Percentiles rank a stretch among this genome's conserved stretches.
Evolutionary conservation across 2,329 filamentous ascomycete species (phyloP).

Genomic region (Talaromyces sp.): DNA sequence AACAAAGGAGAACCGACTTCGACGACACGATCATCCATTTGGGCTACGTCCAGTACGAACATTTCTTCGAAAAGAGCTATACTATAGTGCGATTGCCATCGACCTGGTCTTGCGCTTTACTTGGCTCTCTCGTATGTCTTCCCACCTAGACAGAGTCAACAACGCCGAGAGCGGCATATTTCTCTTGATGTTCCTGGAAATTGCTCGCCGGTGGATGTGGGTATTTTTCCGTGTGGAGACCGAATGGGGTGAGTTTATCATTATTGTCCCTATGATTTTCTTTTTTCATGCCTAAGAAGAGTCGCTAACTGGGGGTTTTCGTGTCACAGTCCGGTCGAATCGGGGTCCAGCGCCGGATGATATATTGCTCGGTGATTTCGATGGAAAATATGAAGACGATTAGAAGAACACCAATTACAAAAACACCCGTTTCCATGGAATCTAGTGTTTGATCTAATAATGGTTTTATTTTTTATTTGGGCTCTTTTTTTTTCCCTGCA

Average conservation of each 20-base stretch:
- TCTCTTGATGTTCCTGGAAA: slow-evolving; percentile 77
- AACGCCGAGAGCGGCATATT: slow-evolving; percentile 89
- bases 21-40: slow-evolving; percentile 57
- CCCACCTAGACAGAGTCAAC: slow-evolving; percentile 74
- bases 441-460: not conserved
- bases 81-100: slow-evolving; percentile 73
- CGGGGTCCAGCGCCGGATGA: slow-evolving; percentile 58
- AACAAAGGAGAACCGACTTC: slow-evolving; percentile 45
- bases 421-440: not conserved
- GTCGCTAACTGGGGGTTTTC: not conserved
- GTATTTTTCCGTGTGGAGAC: slow-evolving; percentile 94
- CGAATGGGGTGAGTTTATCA: slow-evolving; percentile 68
- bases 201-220: slow-evolving; percentile 89
- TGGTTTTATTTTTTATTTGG: not conserved
- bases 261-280: not conserved
- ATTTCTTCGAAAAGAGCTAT: slow-evolving; percentile 67
- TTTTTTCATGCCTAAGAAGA: not conserved
- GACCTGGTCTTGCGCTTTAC: slow-evolving; percentile 82
- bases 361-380: slow-evolving; percentile 68
- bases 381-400: slow-evolving; percentile 61
- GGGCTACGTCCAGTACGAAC: slow-evolving; percentile 70
- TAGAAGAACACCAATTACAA: slow-evolving; percentile 14
- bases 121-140: slow-evolving; percentile 83
- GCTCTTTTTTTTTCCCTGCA: not conserved
- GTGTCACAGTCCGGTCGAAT: slow-evolving; percentile 46